These are phyloP conservation scores for Suillus clintonianus DNA, from an alignment of 768 basidiomycete species.

Conservation along the genomic window DNA sequence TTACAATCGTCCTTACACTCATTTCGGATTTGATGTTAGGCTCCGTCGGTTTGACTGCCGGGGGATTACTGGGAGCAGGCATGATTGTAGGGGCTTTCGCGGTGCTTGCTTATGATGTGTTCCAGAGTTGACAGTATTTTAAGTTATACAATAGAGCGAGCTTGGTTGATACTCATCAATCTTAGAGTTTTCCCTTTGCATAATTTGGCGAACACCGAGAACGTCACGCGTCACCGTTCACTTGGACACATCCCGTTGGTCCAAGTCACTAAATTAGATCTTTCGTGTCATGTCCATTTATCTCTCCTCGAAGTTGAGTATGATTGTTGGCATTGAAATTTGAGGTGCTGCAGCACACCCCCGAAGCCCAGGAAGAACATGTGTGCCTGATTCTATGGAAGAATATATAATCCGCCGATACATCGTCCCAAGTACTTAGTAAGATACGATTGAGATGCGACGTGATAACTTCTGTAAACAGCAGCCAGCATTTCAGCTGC, in stretches of 20 bases:
- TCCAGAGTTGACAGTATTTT: constrained; percentile 28
- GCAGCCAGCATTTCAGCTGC: constrained; percentile 18
- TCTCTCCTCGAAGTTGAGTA: neutral
- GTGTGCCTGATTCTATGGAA: neutral
- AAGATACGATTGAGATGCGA: neutral
- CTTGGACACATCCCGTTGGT: neutral
- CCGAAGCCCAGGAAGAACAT: neutral
- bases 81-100: constrained; percentile 84
- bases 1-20: constrained; percentile 91
- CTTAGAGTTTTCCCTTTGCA: constrained; percentile 2
- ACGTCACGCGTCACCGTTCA: neutral
- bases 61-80: constrained; percentile 75
- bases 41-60: constrained; percentile 60
- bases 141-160: neutral
- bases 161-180: neutral
- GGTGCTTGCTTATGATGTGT: constrained; percentile 74
- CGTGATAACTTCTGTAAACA: neutral
- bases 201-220: neutral
- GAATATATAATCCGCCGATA: no score
- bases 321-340: neutral
- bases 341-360: neutral
- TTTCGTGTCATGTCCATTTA: neutral
- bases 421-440: neutral
- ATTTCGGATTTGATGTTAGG: constrained; percentile 78
- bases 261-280: neutral